Percentiles rank a stretch among this genome's conserved stretches.
phyloP scores from a whole-genome alignment of 345 rosid species.

The Jatropha curcas region DNA sequence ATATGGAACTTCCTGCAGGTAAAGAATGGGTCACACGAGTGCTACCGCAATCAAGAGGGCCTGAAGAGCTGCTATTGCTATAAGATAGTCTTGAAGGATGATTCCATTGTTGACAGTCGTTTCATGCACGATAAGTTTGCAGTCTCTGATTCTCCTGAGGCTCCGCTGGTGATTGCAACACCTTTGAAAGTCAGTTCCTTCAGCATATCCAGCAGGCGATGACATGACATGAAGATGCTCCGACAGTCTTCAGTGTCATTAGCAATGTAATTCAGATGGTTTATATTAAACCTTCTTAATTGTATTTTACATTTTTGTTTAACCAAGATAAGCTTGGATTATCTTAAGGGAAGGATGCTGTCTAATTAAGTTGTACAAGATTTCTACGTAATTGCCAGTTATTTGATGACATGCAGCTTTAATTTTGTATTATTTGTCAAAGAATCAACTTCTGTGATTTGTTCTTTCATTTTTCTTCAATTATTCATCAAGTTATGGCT shows the following conservation, averaged over 20 bases:
- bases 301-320: conserved; percentile 12
- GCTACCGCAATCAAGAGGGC: conserved; percentile 75
- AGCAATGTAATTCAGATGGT: conserved; percentile 14
- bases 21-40: conserved; percentile 74
- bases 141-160: conserved; percentile 88
- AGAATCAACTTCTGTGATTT: too few relatives aligned
- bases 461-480: too few relatives aligned
- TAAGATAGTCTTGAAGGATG: conserved; percentile 83
- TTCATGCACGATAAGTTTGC: conserved; percentile 99
- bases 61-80: conserved; percentile 90
- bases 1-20: conserved; percentile 87
- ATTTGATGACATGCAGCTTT: conserved; percentile 5
- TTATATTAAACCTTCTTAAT: not conserved
- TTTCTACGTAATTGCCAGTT: not conserved
- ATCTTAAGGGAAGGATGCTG: conserved; percentile 10
- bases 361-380: conserved; percentile 19
- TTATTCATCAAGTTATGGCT: too few relatives aligned
- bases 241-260: conserved; percentile 8
- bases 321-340: not conserved
- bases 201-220: conserved; percentile 82
- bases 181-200: conserved; percentile 90
- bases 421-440: conserved; percentile 8
- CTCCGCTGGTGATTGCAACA: conserved; percentile 99
- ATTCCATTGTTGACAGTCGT: conserved; percentile 92
- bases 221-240: conserved; percentile 17